Evolutionary conservation across 495 filamentous ascomycete genomes (phyloP).

Genomic region (Lasiosphaeria miniovina): DNA sequence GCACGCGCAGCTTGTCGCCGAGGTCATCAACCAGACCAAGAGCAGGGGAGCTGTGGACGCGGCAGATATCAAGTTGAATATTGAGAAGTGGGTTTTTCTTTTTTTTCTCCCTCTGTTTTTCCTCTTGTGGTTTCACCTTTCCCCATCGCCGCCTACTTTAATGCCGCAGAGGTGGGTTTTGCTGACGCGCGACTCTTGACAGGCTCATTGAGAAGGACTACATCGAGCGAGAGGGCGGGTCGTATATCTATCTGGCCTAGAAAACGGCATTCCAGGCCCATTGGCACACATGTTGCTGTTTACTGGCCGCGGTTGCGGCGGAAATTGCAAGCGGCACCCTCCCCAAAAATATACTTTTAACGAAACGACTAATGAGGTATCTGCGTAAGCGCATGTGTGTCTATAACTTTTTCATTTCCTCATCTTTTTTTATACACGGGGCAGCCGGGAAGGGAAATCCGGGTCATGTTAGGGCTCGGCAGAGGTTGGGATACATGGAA

Average conservation of each 20-base stretch:
- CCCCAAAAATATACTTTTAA: too few species aligned
- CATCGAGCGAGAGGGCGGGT: constrained; percentile 78
- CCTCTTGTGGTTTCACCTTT: background rate
- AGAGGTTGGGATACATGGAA: too few species aligned
- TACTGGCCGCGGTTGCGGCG: background rate
- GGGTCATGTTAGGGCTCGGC: too few species aligned
- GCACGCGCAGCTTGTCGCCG: constrained; percentile 75
- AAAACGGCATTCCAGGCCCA: background rate
- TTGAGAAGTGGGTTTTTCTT: constrained; percentile 71
- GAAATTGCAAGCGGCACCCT: too few species aligned
- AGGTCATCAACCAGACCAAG: constrained; percentile 87
- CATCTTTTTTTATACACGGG: too few species aligned
- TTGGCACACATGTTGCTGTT: background rate
- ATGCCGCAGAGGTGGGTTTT: background rate
- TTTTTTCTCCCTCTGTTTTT: constrained; percentile 2
- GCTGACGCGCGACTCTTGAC: constrained; percentile 5
- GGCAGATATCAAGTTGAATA: constrained; percentile 88
- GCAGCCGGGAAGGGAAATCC: too few species aligned
- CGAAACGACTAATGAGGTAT: too few species aligned
- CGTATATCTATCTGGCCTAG: constrained; percentile 80
- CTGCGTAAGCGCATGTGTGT: too few species aligned
- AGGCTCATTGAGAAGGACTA: constrained; percentile 96
- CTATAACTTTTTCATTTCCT: too few species aligned
- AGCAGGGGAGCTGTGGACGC: constrained; percentile 78
- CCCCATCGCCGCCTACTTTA: too few species aligned